Percentiles rank a stretch among this genome's conserved stretches.
These are phyloP conservation scores for Linum lewisii DNA, from an alignment of 345 rosid genomes.

Conservation along the genomic window DNA sequence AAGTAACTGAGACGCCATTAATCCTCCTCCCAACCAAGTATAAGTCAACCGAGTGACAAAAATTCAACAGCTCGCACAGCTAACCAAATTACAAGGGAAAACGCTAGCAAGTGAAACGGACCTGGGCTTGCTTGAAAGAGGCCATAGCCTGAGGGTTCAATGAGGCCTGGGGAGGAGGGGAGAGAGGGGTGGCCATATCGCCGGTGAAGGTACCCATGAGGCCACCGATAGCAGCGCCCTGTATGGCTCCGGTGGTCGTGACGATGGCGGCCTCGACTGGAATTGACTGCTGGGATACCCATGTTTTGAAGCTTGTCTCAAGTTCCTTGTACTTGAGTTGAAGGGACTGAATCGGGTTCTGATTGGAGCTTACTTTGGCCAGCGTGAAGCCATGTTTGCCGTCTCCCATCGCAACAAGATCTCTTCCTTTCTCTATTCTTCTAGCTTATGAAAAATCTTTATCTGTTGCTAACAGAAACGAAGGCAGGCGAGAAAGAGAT, in stretches of 20 bases:
- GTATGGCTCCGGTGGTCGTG: slow-evolving; percentile 55
- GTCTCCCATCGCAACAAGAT: slow-evolving; percentile 31
- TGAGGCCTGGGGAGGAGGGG: slow-evolving; percentile 36
- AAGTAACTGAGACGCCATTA: too few species aligned
- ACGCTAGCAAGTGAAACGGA: background rate
- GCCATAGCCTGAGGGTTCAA: slow-evolving; percentile 81
- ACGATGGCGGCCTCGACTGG: slow-evolving; percentile 74
- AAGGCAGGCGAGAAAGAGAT: background rate
- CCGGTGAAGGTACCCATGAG: slow-evolving; percentile 63
- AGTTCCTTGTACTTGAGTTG: slow-evolving; percentile 52
- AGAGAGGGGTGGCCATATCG: slow-evolving; percentile 41
- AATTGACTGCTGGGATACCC: slow-evolving; percentile 70
- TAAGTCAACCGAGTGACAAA: too few species aligned
- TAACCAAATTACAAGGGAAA: too few species aligned
- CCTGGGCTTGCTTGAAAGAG: slow-evolving; percentile 87
- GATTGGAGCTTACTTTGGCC: slow-evolving; percentile 18
- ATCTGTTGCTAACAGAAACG: background rate
- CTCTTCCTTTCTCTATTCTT: too few species aligned
- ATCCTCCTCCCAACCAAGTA: too few species aligned
- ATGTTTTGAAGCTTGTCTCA: slow-evolving; percentile 51
- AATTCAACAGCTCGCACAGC: too few species aligned
- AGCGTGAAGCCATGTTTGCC: slow-evolving; percentile 34
- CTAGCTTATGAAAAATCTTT: too few species aligned
- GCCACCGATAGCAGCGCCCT: slow-evolving; percentile 84
- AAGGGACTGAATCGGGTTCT: slow-evolving; percentile 48